Evolutionary conservation across 1,284 basidiomycete genomes (phyloP), one percentile per base, ranked within the genome.

Genomic region (Tylopilus orsonianus): DNA sequence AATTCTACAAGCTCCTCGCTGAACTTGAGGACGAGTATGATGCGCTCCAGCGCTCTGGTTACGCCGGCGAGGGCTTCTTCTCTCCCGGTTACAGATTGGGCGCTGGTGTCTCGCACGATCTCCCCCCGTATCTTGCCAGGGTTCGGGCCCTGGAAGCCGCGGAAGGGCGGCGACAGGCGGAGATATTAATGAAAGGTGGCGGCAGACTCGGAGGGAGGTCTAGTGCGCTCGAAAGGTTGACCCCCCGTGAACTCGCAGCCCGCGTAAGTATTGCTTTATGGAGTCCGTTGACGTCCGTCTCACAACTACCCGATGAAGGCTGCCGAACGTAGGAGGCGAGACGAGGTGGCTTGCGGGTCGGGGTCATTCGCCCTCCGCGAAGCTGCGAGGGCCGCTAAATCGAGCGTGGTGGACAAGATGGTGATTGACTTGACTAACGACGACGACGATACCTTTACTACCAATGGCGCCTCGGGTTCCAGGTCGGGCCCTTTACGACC

Each of bases 21-120:
- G 78, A 75, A 19, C 74, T 96, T 4, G 85, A 93, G 60, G 85
- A 91, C 43, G 92, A 95, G 67, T 93, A 84, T 59, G 85, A 88
- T 46, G 79, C 77, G 1, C 75, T 94, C 8, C 83, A 83, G 56
- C 73, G 78, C 14, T 82, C 81, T 22, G 92, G 92, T 0, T 95
- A 92, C 66, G 71, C 80, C 44, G 84, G 84, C 33, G 84, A 94
- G 67, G 93, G 92, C 5, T 95, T 95, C 77, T 82, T 82, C 62
- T 76, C 85, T 12, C 70, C 75, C 16, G 93, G 93, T 0, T 72
- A 74, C 10, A 71, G 82, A 23, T 64, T 95, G 0, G 87, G 90
- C 5, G 67, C 68, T 5, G 75, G 76, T 34, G 62, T 80, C 14
- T 81, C 82, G 1, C 86, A 86, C 56, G 73, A 87, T 59, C 59